Percentiles rank a stretch among this genome's conserved stretches.
Evolutionary conservation across 83 land plant species (phyloP).

Genomic region (Thuja plicata): DNA sequence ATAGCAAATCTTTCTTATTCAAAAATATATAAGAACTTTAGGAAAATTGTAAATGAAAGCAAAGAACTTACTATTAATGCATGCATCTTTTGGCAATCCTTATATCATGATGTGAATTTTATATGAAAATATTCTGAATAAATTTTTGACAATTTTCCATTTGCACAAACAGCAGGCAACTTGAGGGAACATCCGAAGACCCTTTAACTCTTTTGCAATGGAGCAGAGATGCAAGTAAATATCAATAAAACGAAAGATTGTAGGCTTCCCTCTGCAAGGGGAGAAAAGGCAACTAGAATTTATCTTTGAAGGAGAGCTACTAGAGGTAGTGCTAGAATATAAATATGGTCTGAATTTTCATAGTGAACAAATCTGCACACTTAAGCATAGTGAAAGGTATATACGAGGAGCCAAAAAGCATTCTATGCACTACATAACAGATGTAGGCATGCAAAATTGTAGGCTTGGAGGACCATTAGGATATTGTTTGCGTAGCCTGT

Average conservation of each 20-base stretch:
- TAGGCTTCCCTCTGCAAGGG: neutral
- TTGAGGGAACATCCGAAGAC: neutral
- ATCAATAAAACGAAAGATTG: neutral
- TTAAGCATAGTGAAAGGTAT: neutral
- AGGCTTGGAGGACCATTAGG: neutral
- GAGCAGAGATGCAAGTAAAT: neutral
- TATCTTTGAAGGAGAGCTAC: neutral
- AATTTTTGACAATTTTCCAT: too few species aligned
- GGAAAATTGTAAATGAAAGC: neutral
- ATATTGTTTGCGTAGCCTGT: neutral
- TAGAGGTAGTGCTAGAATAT: neutral
- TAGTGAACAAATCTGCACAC: neutral
- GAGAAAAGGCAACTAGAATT: too few species aligned
- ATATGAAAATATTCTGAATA: neutral
- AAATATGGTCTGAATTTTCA: neutral
- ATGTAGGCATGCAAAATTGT: neutral
- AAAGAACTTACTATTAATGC: neutral
- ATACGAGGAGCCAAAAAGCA: neutral
- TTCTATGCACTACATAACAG: neutral
- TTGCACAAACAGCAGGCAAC: neutral
- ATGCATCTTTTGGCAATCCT: neutral
- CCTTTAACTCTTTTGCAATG: neutral
- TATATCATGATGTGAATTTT: neutral
- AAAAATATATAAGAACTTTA: too few species aligned
- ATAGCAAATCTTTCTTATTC: neutral